Conservation (phyloP, 805 yeast species). For the Saccharomycopsis sp. region DNA sequence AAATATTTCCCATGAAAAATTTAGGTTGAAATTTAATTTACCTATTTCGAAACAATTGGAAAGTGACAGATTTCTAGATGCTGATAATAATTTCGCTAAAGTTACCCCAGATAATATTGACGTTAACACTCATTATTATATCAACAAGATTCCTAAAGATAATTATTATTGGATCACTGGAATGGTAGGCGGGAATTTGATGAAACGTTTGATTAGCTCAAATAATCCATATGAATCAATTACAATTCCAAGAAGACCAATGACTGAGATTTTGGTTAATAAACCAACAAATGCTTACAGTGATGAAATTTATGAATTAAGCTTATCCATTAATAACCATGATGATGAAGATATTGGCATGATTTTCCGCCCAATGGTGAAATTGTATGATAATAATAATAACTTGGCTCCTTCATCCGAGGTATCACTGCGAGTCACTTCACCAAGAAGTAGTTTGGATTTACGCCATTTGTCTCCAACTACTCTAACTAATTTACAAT, state of each 20-base stretch:
- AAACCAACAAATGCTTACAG: conserved; percentile 26
- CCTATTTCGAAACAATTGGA: conserved; percentile 10
- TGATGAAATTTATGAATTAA: conserved; percentile 28
- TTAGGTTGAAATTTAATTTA: conserved; percentile 14
- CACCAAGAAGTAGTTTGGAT: conserved; percentile 17
- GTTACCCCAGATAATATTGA: conserved; percentile 6
- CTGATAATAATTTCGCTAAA: conserved; percentile 7
- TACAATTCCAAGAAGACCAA: conserved; percentile 36
- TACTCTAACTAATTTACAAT: conserved; percentile 9
- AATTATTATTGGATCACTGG: conserved; percentile 19
- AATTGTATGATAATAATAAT: conserved; percentile 8
- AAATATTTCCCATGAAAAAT: conserved; percentile 9
- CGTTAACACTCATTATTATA: conserved; percentile 4
- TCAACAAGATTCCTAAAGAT: conserved; percentile 12
- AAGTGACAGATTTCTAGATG: conserved; percentile 13
- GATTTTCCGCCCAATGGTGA: conserved; percentile 22
- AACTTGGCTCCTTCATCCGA: conserved; percentile 7
- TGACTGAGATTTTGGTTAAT: conserved; percentile 25
- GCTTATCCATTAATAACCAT: conserved; percentile 26
- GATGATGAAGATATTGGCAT: conserved; percentile 31
- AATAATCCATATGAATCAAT: conserved; percentile 24
- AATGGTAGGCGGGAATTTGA: conserved; percentile 4
- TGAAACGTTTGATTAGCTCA: conserved; percentile 20
- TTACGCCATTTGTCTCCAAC: not conserved
- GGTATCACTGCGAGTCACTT: conserved; percentile 13